These are phyloP conservation scores for Macrotyloma uniflorum DNA, from an alignment of 306 rosid genomes.

Conservation along the genomic window DNA sequence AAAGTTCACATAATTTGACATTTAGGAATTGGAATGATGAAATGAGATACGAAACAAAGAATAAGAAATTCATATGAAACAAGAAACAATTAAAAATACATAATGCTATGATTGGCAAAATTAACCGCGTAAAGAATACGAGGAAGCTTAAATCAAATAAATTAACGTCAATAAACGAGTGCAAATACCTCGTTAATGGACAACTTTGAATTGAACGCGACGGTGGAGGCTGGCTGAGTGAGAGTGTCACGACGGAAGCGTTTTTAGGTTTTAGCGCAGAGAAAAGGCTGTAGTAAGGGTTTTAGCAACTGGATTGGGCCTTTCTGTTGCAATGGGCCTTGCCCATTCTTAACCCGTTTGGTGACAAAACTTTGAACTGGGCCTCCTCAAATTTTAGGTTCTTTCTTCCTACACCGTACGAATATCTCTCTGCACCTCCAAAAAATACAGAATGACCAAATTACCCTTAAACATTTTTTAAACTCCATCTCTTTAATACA, in stretches of 20 bases:
- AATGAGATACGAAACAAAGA: background rate
- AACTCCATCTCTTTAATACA: no score
- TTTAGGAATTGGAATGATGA: background rate
- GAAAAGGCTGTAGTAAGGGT: background rate
- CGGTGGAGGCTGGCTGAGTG: background rate
- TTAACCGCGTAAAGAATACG: background rate
- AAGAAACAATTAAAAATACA: background rate
- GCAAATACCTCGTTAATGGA: background rate
- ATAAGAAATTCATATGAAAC: background rate
- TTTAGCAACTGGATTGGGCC: constrained; percentile 10
- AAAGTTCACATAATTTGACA: background rate
- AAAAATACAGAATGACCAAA: no score
- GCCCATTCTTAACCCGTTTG: no score
- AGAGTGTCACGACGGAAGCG: background rate
- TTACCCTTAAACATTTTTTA: no score
- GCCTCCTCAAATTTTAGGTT: no score
- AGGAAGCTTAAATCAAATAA: background rate
- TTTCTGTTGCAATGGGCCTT: background rate
- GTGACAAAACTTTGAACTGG: no score
- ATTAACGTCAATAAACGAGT: background rate
- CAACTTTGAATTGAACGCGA: background rate
- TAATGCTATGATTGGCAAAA: background rate
- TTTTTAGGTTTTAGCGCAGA: background rate
- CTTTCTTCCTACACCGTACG: no score
- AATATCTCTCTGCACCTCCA: no score